These are phyloP conservation scores for Amphirosellinia nigrospora DNA, from an alignment of 495 filamentous ascomycete genomes.

Conservation along the genomic window DNA sequence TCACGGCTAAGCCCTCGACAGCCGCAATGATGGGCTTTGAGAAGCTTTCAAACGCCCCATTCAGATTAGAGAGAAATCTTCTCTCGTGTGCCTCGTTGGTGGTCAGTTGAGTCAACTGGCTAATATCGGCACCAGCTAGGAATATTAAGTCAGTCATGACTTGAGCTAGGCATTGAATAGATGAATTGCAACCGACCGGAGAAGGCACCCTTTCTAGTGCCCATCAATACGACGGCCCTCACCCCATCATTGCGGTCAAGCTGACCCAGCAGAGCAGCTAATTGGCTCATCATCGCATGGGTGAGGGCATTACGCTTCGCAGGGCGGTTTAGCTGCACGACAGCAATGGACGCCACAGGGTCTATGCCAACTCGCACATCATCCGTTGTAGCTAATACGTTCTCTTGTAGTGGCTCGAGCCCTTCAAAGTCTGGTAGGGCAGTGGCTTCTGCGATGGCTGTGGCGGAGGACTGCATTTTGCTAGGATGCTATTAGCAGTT, in stretches of 20 bases:
- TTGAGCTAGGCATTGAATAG: not conserved
- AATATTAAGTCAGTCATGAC: slow-evolving; percentile 16
- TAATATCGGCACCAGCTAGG: slow-evolving; percentile 48
- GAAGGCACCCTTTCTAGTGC: slow-evolving; percentile 39
- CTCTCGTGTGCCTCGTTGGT: slow-evolving; percentile 37
- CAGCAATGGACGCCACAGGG: slow-evolving; percentile 33
- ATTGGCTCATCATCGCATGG: slow-evolving; percentile 37
- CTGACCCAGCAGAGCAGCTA: slow-evolving; percentile 32
- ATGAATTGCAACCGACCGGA: slow-evolving; percentile 37
- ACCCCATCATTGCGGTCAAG: slow-evolving; percentile 35
- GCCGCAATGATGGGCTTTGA: slow-evolving; percentile 45
- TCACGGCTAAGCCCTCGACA: slow-evolving; percentile 42
- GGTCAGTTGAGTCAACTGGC: slow-evolving; percentile 41
- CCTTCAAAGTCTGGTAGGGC: slow-evolving; percentile 20
- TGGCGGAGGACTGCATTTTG: slow-evolving; percentile 8
- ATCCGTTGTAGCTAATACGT: not conserved
- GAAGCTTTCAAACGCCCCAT: slow-evolving; percentile 37
- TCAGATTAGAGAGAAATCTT: slow-evolving; percentile 46
- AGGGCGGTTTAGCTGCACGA: slow-evolving; percentile 46
- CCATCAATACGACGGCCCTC: slow-evolving; percentile 45
- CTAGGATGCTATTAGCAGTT: not conserved
- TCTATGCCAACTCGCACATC: slow-evolving; percentile 28
- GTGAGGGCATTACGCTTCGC: slow-evolving; percentile 49
- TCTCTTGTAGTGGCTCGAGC: slow-evolving; percentile 1
- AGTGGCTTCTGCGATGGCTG: not conserved